Base-by-base conservation (phyloP, 1,284 basidiomycete species). In the Cronartium ribicola region DNA sequence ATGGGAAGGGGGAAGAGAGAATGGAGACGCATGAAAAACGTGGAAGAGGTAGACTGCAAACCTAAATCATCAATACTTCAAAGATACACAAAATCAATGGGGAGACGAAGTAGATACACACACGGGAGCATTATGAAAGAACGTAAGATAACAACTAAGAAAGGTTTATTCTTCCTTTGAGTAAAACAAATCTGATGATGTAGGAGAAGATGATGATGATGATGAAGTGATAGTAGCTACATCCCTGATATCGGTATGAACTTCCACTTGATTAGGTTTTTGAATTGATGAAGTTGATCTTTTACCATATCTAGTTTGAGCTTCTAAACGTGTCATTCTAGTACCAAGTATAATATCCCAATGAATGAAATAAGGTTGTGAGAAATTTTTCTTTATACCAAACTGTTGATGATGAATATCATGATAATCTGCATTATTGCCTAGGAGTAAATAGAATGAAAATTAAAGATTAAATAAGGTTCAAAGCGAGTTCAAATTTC, bases 351-450 rank as follows among this genome's bases (percentile, higher is more conserved):
- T 64, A 41, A 79, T 77, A 76, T 83, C 82, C 82, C 82, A 83
- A 76, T 82, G 76, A 10, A 75, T 76, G 76, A 85, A 97, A 84
- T 93, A 96, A 3, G 94, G 94, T 81, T 96, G 95, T 20, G 92
- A 87, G 81, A 95, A 99, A 82, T 98, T 98, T 75, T 88, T 90
- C 83, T 97, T 96, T 83, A 98, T 91, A 3, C 96, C 95, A 78
- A 92, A 89, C 75, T 86, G 84, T 88, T 94, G 80, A 82, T 98
- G 95, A 81, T 98, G 95, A 76, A 98, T 96, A 82, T 98, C 95
- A 82, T 98, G 95, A 82, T 97, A 99, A 81, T 96, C 92, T 2
- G 94, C 91, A 80, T 92, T 96, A 82, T 99, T 99, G n/a, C 86
- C 84, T 76, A 41, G 7, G 65, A 63, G 20, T 66, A 20, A 10